Conservation (phyloP, 768 basidiomycete species). For the Jaapia argillacea region DNA sequence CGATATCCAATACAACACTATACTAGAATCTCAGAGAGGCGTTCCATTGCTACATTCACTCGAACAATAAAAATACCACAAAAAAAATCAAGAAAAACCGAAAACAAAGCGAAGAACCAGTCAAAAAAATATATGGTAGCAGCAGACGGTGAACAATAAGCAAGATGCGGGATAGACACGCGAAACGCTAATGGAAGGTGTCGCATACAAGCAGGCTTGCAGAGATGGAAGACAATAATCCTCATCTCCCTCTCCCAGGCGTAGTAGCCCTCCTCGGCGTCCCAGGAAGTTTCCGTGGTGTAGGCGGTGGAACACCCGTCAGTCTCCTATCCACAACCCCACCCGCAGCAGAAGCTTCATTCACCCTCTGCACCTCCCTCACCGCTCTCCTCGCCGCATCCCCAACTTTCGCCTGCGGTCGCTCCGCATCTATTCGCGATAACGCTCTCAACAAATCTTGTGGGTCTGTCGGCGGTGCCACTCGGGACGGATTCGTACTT, state of each 20-base stretch:
- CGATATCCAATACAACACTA: too few relatives aligned
- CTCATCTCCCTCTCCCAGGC: conserved; percentile 27
- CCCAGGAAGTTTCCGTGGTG: conserved; percentile 48
- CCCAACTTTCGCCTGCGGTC: conserved; percentile 57
- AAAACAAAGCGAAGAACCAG: too few relatives aligned
- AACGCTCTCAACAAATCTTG: conserved; percentile 56
- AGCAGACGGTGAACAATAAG: too few relatives aligned
- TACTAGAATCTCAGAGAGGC: too few relatives aligned
- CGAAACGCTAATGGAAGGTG: too few relatives aligned
- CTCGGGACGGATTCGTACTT: conserved; percentile 18
- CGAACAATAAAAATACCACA: too few relatives aligned
- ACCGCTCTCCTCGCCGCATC: conserved; percentile 63
- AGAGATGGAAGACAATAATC: too few relatives aligned
- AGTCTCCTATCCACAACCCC: conserved; percentile 45
- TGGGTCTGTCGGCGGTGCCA: conserved; percentile 29
- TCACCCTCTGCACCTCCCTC: conserved; percentile 59
- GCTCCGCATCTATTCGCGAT: conserved; percentile 53
- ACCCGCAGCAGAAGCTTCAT: conserved; percentile 37
- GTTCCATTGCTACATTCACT: too few relatives aligned
- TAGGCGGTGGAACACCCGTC: conserved; percentile 39
- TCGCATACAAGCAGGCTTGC: too few relatives aligned
- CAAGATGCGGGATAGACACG: too few relatives aligned
- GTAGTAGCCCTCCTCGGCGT: conserved; percentile 54
- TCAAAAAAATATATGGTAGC: too few relatives aligned
- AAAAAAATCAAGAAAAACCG: too few relatives aligned